A percentile compares a stretch with the other conserved stretches of the same genome.
Conservation (phyloP, 768 basidiomycete species). For the Naganishia randhawae region DNA sequence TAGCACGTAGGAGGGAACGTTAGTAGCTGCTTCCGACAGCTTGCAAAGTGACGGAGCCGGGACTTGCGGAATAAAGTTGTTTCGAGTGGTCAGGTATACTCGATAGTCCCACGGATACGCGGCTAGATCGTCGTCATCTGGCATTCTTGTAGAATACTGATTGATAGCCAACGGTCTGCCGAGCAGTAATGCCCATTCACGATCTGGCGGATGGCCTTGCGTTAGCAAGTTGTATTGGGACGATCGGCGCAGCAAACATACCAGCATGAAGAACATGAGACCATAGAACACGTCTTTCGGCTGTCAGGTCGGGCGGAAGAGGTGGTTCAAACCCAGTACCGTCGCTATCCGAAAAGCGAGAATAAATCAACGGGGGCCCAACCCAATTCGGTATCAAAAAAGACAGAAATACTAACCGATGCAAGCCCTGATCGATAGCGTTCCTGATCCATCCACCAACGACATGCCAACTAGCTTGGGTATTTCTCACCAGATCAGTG, state of each 20-base stretch:
- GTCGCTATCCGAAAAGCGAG: not conserved
- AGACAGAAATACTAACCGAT: conserved; percentile 3
- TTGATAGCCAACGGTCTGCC: conserved; percentile 24
- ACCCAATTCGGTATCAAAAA: not conserved
- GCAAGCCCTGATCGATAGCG: conserved; percentile 25
- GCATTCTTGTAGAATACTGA: conserved; percentile 27
- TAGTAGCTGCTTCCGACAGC: not conserved
- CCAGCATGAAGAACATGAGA: conserved; percentile 28
- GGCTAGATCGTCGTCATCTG: conserved; percentile 22
- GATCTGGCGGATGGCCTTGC: not conserved
- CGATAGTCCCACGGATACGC: conserved; percentile 26
- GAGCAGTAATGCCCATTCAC: conserved; percentile 28
- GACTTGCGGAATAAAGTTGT: conserved; percentile 27
- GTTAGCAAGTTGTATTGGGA: not conserved
- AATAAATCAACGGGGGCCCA: not conserved
- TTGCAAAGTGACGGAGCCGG: no score
- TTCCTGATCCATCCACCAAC: conserved; percentile 23
- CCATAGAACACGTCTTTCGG: conserved; percentile 26
- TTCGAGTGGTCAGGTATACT: conserved; percentile 22
- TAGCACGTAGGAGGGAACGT: no score
- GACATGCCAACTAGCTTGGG: conserved; percentile 26
- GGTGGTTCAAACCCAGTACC: conserved; percentile 21
- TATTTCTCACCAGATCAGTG: conserved; percentile 24
- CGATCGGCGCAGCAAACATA: not conserved
- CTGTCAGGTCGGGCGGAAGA: conserved; percentile 19